These are phyloP conservation scores for Spinellus fusiger DNA, from an alignment of 192 early-diverging fungal genomes.

Conservation along the genomic window DNA sequence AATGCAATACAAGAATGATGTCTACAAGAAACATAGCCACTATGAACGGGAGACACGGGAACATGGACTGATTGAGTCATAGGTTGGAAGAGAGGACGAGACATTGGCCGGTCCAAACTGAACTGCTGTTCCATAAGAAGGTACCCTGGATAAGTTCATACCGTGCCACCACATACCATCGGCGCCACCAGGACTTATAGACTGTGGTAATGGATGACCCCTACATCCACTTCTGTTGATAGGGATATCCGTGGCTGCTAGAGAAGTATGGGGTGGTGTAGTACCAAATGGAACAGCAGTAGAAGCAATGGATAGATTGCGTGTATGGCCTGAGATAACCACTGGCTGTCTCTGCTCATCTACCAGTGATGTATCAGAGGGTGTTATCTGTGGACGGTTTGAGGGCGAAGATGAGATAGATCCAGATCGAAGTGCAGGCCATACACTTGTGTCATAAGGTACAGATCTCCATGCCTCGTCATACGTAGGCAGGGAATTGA, in stretches of 20 bases:
- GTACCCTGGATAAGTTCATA: conserved; percentile 14
- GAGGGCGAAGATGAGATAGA: neutral
- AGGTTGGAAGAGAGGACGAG: conserved; percentile 6
- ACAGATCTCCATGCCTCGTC: conserved; percentile 28
- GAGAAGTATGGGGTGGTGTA: neutral
- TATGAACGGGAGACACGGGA: neutral
- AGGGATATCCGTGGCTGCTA: neutral
- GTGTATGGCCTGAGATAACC: conserved; percentile 16
- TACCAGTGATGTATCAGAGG: neutral
- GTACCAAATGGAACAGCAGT: neutral
- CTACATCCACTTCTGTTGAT: neutral
- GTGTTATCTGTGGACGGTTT: neutral
- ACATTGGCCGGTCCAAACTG: neutral
- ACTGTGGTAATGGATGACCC: neutral
- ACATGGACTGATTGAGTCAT: neutral
- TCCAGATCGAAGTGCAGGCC: conserved; percentile 9
- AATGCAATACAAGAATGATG: no score
- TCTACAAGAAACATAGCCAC: no score
- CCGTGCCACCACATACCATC: conserved; percentile 18
- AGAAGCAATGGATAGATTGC: conserved; percentile 12
- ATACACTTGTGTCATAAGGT: conserved; percentile 22
- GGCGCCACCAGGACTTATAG: neutral
- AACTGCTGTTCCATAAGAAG: conserved; percentile 13
- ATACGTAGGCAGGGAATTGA: conserved; percentile 24
- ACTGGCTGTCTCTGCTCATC: conserved; percentile 3